Evolutionary conservation across 1,139 yeast genomes (phyloP).

Genomic region (Barnettozyma hawaiiensis): DNA sequence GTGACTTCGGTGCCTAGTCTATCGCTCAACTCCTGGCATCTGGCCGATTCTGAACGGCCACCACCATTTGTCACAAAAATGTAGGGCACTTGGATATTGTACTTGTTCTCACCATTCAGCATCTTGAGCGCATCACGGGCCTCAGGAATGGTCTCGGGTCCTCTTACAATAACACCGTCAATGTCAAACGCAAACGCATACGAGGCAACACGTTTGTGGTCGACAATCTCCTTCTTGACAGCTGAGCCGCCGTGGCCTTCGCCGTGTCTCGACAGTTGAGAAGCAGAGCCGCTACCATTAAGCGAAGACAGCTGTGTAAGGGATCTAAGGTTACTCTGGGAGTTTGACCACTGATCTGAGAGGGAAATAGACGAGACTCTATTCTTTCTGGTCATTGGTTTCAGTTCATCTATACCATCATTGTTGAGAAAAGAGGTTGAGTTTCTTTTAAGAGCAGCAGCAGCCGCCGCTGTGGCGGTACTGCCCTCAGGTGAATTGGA

Average conservation of each 20-base stretch:
- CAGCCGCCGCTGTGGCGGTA: no score
- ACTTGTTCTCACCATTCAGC: slow-evolving; percentile 71
- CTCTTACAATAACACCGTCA: slow-evolving; percentile 77
- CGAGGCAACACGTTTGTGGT: slow-evolving; percentile 68
- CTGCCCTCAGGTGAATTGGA: neutral
- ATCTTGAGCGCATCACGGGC: slow-evolving; percentile 65
- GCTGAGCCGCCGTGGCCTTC: no score
- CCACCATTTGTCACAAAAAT: slow-evolving; percentile 88
- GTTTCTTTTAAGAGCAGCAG: slow-evolving; percentile 13
- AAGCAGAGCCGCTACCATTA: slow-evolving; percentile 4
- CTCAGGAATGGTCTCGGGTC: slow-evolving; percentile 74
- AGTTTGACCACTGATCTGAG: slow-evolving; percentile 57
- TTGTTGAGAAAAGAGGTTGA: slow-evolving; percentile 53
- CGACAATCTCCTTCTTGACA: slow-evolving; percentile 48
- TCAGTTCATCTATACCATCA: slow-evolving; percentile 63
- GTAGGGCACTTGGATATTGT: slow-evolving; percentile 77
- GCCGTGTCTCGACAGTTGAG: slow-evolving; percentile 38
- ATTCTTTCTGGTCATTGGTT: slow-evolving; percentile 55
- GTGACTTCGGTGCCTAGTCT: slow-evolving; percentile 57
- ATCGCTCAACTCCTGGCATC: slow-evolving; percentile 62
- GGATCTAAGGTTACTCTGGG: slow-evolving; percentile 39
- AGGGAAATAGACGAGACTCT: slow-evolving; percentile 66
- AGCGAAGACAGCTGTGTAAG: slow-evolving; percentile 15
- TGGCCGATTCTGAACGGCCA: slow-evolving; percentile 68
- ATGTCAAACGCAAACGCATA: slow-evolving; percentile 86